Percentiles rank a stretch among this genome's conserved stretches.
Conservation (phyloP, 179 eudicot genomes). For the Monotropa hypopitys region DNA sequence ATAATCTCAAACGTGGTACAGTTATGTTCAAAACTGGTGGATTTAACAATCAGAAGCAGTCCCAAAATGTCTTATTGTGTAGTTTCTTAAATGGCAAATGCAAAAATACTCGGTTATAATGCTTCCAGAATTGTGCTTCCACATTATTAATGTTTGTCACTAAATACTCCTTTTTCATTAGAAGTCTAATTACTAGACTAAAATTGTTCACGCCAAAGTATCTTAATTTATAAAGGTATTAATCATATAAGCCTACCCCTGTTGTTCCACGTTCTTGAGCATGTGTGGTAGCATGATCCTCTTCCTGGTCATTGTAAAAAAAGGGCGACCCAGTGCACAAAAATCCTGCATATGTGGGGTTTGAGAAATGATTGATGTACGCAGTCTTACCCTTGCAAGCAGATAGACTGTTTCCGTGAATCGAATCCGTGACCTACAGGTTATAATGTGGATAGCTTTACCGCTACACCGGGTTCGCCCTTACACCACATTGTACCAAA, state of each 20-base stretch:
- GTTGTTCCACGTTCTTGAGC: not conserved
- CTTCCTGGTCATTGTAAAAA: not conserved
- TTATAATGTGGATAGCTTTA: no score
- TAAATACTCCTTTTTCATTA: not conserved
- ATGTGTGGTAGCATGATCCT: not conserved
- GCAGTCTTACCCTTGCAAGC: no score
- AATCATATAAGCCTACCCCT: not conserved
- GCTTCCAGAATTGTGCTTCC: not conserved
- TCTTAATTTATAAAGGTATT: not conserved
- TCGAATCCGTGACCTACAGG: no score
- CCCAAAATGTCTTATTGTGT: not conserved
- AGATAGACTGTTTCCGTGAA: no score
- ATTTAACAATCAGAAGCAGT: not conserved
- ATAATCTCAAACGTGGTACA: not conserved
- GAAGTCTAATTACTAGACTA: not conserved
- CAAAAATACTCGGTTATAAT: not conserved
- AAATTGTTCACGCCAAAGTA: not conserved
- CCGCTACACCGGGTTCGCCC: no score
- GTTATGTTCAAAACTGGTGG: not conserved
- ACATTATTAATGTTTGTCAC: not conserved
- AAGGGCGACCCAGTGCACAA: no score
- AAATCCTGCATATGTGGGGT: no score
- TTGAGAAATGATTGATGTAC: no score
- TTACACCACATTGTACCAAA: no score
- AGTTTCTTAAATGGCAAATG: not conserved